Evolutionary conservation across 768 basidiomycete genomes (phyloP), one percentile per base, ranked within the genome.

Genomic region (Trametes cingulata): DNA sequence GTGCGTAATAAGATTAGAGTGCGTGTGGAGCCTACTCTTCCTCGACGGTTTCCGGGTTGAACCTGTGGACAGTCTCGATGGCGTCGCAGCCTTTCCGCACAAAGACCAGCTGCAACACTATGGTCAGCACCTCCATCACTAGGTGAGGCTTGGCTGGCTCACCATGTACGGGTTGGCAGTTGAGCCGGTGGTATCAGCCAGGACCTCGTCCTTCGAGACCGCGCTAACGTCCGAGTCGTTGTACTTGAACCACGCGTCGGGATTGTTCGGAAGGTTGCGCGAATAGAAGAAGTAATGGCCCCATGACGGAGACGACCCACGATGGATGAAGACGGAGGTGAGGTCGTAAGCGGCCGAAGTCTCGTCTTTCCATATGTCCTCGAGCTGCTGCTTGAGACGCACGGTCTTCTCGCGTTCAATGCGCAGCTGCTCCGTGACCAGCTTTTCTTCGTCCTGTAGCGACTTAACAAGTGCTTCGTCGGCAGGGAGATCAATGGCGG

Each of bases 231-330:
- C 86, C 37, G 92, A 92, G 71, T 98, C 95, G 71, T 98, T 98
- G 76, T 96, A 94, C 75, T 96, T 96, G 82, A 95, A 93, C 93
- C 95, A 98, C 43, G 82, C 80, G 58, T 97, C 89, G 12, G 87
- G 87, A 22, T 85, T 74, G 48, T 85, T 83, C 1, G 94, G 95
- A 14, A 97, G 78, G 71, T 93, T 82, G 40, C 94, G 83, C 55
- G 95, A 92, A 72, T 96, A 97, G 74, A 98, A 93, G 80, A 94
- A 98, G 74, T 97, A 97, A 71, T 97, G 95, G 3, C 94, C 94
- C 76, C 86, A 94, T 7, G 89, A 90, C 1, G 92, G 87, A 17
- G 87, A 90, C 54, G 87, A 82, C 48, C 95, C 95, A 27, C 95
- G 88, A 73, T 98, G 95, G 60, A 98, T 90, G 78, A 93, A 98